Evolutionary conservation across 805 yeast species (phyloP).

Genomic region (Naumovozyma dairenensis): DNA sequence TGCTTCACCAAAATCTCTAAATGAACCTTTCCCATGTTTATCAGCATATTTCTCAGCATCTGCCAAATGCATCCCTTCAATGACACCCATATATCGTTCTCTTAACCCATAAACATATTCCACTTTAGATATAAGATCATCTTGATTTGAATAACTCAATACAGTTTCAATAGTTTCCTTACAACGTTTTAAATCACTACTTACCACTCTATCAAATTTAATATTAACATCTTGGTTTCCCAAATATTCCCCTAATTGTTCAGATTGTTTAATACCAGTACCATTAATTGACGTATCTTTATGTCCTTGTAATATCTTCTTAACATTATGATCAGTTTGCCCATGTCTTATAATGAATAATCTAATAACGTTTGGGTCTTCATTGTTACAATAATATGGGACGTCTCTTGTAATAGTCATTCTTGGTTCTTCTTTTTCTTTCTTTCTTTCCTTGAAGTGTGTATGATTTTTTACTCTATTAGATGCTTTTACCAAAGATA

Average conservation of each 20-base stretch:
- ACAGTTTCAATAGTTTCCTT: slow-evolving; percentile 46
- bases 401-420: background rate
- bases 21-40: slow-evolving; percentile 43
- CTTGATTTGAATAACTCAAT: slow-evolving; percentile 16
- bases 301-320: slow-evolving; percentile 74
- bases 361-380: slow-evolving; percentile 33
- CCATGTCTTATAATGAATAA: slow-evolving; percentile 73
- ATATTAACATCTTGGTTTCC: slow-evolving; percentile 29
- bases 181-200: slow-evolving; percentile 45
- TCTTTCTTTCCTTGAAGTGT: background rate
- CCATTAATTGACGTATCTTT: slow-evolving; percentile 52
- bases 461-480: too few species aligned
- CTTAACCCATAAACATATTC: slow-evolving; percentile 40
- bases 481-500: too few species aligned
- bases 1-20: slow-evolving; percentile 59
- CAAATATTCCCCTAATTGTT: slow-evolving; percentile 35
- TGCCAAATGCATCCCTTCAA: slow-evolving; percentile 60
- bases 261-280: slow-evolving; percentile 54
- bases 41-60: slow-evolving; percentile 50
- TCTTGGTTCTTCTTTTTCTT: background rate
- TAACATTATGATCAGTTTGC: slow-evolving; percentile 63
- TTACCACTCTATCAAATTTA: slow-evolving; percentile 29
- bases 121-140: slow-evolving; percentile 17
- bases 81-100: slow-evolving; percentile 71
- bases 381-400: slow-evolving; percentile 23